phyloP scores from a whole-genome alignment of 495 filamentous ascomycete species.

The Trichodelitschia bisporula region DNA sequence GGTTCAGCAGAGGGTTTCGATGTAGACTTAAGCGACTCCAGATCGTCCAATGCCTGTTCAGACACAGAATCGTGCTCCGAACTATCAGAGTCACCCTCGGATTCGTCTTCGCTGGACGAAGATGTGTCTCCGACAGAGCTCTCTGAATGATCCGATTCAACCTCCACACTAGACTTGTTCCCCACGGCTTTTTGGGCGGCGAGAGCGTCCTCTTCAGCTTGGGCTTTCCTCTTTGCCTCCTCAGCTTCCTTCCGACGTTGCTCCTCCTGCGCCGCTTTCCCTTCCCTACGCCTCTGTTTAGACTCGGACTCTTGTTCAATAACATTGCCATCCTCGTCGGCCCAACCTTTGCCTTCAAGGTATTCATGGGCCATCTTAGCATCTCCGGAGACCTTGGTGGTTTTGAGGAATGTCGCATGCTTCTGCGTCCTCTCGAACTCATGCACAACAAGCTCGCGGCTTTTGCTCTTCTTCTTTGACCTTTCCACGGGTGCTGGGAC shows the following conservation, averaged over 20 bases:
- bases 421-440: conserved; percentile 64
- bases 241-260: no score
- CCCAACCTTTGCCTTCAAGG: conserved; percentile 68
- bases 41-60: no score
- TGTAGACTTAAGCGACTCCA: no score
- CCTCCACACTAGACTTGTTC: no score
- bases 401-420: conserved; percentile 48
- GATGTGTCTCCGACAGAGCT: no score
- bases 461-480: conserved; percentile 20
- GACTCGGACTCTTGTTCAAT: conserved; percentile 28
- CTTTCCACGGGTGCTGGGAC: conserved; percentile 18
- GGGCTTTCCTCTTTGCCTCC: conserved; percentile 3
- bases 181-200: no score
- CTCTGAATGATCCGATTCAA: no score
- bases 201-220: not conserved
- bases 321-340: conserved; percentile 52
- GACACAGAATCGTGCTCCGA: no score
- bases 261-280: conserved; percentile 1
- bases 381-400: conserved; percentile 13
- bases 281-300: conserved; percentile 6
- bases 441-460: conserved; percentile 40
- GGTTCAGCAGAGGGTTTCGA: conserved; percentile 4
- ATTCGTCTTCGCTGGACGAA: no score
- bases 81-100: no score
- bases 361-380: conserved; percentile 26